A percentile compares a stretch with the other conserved stretches of the same genome.
Conservation (phyloP, 495 filamentous ascomycete genomes). For the Aspergillus mulundensis region DNA sequence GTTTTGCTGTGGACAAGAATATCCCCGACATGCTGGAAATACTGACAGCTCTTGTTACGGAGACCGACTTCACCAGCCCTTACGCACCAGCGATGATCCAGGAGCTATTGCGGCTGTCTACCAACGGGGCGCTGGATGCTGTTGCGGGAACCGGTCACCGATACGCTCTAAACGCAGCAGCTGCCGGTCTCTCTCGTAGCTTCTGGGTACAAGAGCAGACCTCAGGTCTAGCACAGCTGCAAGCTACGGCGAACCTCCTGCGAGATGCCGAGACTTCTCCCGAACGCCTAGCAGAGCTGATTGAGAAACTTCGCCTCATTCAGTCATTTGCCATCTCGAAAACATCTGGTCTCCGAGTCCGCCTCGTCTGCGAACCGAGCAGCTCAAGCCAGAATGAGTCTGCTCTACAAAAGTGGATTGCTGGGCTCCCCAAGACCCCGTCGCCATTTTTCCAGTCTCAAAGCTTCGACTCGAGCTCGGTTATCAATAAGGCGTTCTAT, state of each 20-base stretch:
- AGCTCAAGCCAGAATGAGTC: slow-evolving; percentile 65
- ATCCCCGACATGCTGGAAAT: slow-evolving; percentile 88
- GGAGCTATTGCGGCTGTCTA: slow-evolving; percentile 76
- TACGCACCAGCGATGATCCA: slow-evolving; percentile 76
- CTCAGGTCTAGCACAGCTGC: slow-evolving; percentile 78
- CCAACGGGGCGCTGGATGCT: slow-evolving; percentile 85
- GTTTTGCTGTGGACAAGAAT: slow-evolving; percentile 84
- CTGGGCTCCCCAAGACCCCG: slow-evolving; percentile 46
- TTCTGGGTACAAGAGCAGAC: slow-evolving; percentile 74
- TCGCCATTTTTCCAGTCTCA: slow-evolving; percentile 32
- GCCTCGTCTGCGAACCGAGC: slow-evolving; percentile 80
- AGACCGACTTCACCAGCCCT: slow-evolving; percentile 83
- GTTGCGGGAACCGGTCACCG: slow-evolving; percentile 84
- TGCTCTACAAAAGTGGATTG: slow-evolving; percentile 68
- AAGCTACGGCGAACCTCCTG: slow-evolving; percentile 69
- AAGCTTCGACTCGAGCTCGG: slow-evolving; percentile 31
- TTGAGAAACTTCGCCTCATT: slow-evolving; percentile 82
- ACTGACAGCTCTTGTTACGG: slow-evolving; percentile 69
- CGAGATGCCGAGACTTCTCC: slow-evolving; percentile 48
- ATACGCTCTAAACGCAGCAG: slow-evolving; percentile 77
- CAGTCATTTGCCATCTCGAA: slow-evolving; percentile 67
- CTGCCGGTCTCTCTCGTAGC: slow-evolving; percentile 69
- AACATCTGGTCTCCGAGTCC: slow-evolving; percentile 59
- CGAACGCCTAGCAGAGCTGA: slow-evolving; percentile 67
- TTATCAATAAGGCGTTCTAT: slow-evolving; percentile 73